Percentiles rank a stretch among this genome's conserved stretches.
Conservation (phyloP, 2,329 filamentous ascomycete species). For the Emmonsiellopsis sp. region DNA sequence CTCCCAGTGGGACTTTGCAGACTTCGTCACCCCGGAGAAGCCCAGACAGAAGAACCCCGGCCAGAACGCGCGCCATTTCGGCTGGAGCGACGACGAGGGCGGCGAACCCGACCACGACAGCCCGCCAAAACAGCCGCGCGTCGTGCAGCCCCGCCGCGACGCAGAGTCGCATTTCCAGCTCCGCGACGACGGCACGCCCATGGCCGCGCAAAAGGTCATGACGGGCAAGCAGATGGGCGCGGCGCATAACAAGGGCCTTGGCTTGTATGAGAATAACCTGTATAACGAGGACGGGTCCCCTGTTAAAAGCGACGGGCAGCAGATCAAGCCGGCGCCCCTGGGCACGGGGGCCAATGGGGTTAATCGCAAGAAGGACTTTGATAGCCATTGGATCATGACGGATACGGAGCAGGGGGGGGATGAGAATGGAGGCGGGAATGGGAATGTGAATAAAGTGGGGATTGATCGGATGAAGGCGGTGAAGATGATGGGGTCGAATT, state of each 20-base stretch:
- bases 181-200: conserved; percentile 59
- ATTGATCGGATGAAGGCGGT: conserved; percentile 59
- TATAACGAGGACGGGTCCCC: conserved; percentile 49
- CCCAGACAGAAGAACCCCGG: conserved; percentile 52
- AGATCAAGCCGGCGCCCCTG: conserved; percentile 35
- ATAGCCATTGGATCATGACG: conserved; percentile 64
- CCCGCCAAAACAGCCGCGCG: conserved; percentile 45
- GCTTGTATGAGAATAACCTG: conserved; percentile 69
- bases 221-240: conserved; percentile 23
- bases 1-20: conserved; percentile 78
- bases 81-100: conserved; percentile 62
- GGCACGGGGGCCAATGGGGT: conserved; percentile 63
- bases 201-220: conserved; percentile 31
- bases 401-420: conserved; percentile 35
- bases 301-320: conserved; percentile 16
- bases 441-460: not conserved
- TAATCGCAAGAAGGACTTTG: conserved; percentile 66
- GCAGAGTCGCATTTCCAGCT: conserved; percentile 78
- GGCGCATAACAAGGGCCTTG: conserved; percentile 57
- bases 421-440: conserved; percentile 34
- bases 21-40: conserved; percentile 79
- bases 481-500: conserved; percentile 60
- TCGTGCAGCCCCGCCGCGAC: conserved; percentile 61
- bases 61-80: conserved; percentile 65
- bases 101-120: conserved; percentile 25